Evolutionary conservation across 495 filamentous ascomycete species (phyloP), one percentile per base, ranked within the genome.

Genomic region (Aspergillus campestris): DNA sequence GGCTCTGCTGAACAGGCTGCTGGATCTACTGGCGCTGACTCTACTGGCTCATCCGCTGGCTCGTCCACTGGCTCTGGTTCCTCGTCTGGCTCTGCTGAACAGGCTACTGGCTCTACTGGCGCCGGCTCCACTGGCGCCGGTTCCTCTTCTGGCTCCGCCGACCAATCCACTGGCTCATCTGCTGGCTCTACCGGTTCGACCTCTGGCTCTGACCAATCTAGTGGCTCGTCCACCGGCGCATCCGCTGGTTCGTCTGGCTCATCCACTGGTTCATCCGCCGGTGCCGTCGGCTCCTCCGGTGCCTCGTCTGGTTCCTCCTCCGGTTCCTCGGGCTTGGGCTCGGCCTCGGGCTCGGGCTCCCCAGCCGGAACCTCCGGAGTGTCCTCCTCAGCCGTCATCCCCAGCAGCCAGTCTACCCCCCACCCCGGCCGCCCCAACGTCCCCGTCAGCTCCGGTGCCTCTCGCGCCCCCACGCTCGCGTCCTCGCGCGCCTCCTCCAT

Each of bases 151-250:
- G 45, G 45, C 35, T 44, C 45, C n/a, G 34, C 31, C n/a, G 15
- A 34, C 29, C 29, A 15, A 30, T 44, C 47, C 12, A 11, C n/a
- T 9, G 10, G n/a, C 37, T 58, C 42, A 42, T 41, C 11, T 45
- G 49, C 42, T 47, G 53, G 13, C 40, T 57, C 38, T 46, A 28
- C 57, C 10, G 48, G 49, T 38, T 55, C 51, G n/a, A 47, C 46
- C 34, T 40, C 45, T 40, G 38, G 40, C 14, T 43, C 49, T 14
- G 35, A 51, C 24, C 40, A 47, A 8, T 32, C 44, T 24, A 37
- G 35, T 34, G 38, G 50, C 50, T 48, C 57, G 10, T 35, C 39
- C 18, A 14, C 48, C 11, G 39, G 53, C 18, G 45, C 53, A 18
- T 47, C 48, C 34, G 45, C 52, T 51, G 56, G 50, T 34, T 34